Percentiles rank a stretch among this genome's conserved stretches.
These are phyloP conservation scores for Saccharomycopsis crataegensis DNA, from an alignment of 1,139 yeast species.

Conservation along the genomic window DNA sequence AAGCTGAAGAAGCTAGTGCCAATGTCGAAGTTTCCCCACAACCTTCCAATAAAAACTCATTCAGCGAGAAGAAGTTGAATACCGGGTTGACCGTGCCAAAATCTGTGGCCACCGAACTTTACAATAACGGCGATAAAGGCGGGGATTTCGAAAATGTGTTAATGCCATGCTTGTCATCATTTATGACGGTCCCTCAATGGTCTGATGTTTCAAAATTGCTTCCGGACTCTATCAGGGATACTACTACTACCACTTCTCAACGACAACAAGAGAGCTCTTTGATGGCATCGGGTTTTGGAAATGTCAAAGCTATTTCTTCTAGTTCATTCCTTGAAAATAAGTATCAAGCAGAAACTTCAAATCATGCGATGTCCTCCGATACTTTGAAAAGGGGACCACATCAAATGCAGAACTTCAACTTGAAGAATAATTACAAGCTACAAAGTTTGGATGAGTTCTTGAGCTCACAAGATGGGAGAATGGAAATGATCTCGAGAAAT, in stretches of 20 bases:
- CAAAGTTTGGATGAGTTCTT: conserved; percentile 86
- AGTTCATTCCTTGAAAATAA: conserved; percentile 19
- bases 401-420: neutral
- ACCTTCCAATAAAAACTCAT: conserved; percentile 19
- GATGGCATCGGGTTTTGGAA: neutral
- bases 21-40: conserved; percentile 18
- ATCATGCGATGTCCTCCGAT: neutral
- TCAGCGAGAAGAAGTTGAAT: conserved; percentile 15
- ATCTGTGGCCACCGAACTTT: conserved; percentile 4
- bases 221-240: conserved; percentile 32
- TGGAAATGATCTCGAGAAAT: neutral
- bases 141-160: conserved; percentile 20
- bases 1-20: conserved; percentile 6
- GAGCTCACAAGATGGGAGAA: conserved; percentile 32
- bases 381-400: neutral
- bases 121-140: neutral
- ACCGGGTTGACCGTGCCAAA: conserved; percentile 7
- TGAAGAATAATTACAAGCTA: conserved; percentile 41
- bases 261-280: neutral
- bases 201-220: conserved; percentile 32
- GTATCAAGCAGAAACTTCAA: conserved; percentile 2
- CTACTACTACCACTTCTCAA: no score
- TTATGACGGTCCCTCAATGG: conserved; percentile 33
- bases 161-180: conserved; percentile 20
- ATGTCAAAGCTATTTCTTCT: conserved; percentile 1